Base-by-base conservation (phyloP, 768 basidiomycete genomes). In the Podaxis sp. region DNA sequence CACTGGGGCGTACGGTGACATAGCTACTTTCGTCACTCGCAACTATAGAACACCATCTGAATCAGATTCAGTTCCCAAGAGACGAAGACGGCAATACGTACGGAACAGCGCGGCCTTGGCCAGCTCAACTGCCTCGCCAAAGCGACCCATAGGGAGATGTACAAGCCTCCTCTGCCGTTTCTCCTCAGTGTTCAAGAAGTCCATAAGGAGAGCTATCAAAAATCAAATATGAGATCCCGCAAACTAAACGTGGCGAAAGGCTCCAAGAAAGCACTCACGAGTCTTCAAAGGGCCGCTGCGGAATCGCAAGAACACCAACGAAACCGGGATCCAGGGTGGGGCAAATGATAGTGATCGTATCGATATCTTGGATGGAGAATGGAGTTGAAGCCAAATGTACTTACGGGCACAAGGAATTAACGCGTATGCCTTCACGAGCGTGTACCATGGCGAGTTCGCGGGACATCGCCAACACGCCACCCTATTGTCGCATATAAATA, bases 391-490 rank as follows among this genome's bases (percentile, higher is more conserved):
- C 33, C 27, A 58, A 63, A 63, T 29, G 22, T 33, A 80, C 92
- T 71, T 76, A 95, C 91, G 96, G 97, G 84, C 96, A 98, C 63
- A 99, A 84, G 11, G 95, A 88, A 77, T 99, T 99, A 74, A 98
- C 68, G 29, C 97, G 89, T 70, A 99, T 98, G 54, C 96, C 96
- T 80, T 99, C 97, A 64, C 90, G 83, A 49, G 97, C 97, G 74
- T 99, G 97, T 0, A 98, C 92, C 86, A 98, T 96, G 0, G 97
- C 97, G 36, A 98, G 82, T 72, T 99, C 97, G 41, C 97, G 87
- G 15, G 94, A 96, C 95, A 99, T 96, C 3, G 97, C 93, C 51
- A 99, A 87, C n/a, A 98, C 97, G 36, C 89, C 97, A 65, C 97
- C 96, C 88, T 93, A 66, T 41, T 36, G 8, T 37, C 19, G 59